Base-by-base conservation (phyloP, 2,329 filamentous ascomycete genomes). In the Neospermospora avenae region DNA sequence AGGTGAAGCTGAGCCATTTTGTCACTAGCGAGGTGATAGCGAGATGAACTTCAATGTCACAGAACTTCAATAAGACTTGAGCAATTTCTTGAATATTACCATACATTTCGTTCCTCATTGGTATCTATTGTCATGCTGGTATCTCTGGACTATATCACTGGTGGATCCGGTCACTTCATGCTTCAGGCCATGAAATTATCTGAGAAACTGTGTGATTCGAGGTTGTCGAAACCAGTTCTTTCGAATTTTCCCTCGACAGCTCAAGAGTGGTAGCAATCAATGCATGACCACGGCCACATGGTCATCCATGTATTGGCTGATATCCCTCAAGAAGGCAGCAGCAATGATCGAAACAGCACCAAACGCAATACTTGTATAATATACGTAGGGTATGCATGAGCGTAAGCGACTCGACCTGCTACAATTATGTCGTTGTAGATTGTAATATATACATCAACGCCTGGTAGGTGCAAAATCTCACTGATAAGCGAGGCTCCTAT, bases 321-420 rank as follows among this genome's bases (percentile, higher is more conserved):
- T 84, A 66, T 86, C 80, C 1, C 81, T 82, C 69, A 88, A 71
- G 63, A 86, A 84, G 58, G 80, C 76, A 57, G 81, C 79, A 0
- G 84, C 77, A n/a, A 86, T 54, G 51, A 87, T 82, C 4, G 80
- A 79, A 0, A 84, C 69, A 0, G 63, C 76, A 0, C 85, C 85
- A 70, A 87, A 88, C 0, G 80, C 84, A 69, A 88, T 85, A 69
- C 82, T 85, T 25, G 78, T 77, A 70, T 83, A 83, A 68, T 86
- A 88, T 3, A 86, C 83, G 68, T 77, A 86, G 49, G 80, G 64
- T 87, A 88, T 10, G 79, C 80, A 52, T 81, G 75, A 0, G 84
- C 78, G 70, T 80, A 88, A 0, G 84, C 82, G 55, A 81, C 68
- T 65, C 83, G 80, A 0, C 84, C 82, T 0, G 82, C 82, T 2